Evolutionary conservation across 169 alveolate species (phyloP), one percentile per base, ranked within the genome.

Genomic region (Cryptosporidium muris): DNA sequence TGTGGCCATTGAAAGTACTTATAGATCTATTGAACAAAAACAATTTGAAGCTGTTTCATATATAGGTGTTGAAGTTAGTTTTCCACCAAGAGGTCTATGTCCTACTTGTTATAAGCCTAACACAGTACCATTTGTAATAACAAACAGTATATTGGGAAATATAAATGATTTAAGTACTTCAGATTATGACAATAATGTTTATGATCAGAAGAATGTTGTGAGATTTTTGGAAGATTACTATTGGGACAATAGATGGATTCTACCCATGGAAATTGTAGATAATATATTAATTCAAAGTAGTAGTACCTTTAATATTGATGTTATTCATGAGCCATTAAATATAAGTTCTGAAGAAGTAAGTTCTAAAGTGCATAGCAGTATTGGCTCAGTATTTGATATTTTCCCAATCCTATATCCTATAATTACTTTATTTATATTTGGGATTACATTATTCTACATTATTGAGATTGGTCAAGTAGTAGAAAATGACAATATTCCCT

Each of bases 321-420:
- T 25, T 25, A 25, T 25, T 25, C 0, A 25, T 25, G 25, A 25
- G 25, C 25, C 25, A 25, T 25, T 25, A 25, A 25, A 25, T 25
- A 25, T 25, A 25, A 25, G 25, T 25, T 25, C 25, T 25, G 25
- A 25, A 25, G 25, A 25, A 25, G 25, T 25, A 25, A 25, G 25
- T 0, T 25, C 25, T 25, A 25, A 25, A 25, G 25, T 25, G 25
- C 25, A 25, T 58, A 74, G 36, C 36, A 63, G 49, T 9, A 63
- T 43, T 12, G 85, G 85, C 36, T 74, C 85, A 2, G 85, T 74
- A 34, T 74, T 74, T 74, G 85, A 74, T 58, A 53, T 74, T 6
- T 74, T 54, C 49, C 85, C 85, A 6, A 48, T 58, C 16, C 25
- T 74, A 36, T 74, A 74, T 63, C 85, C 85, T 45, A 56, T 74